Evolutionary conservation across 306 rosid genomes (phyloP), one percentile per base, ranked within the genome.

Genomic region (Glycyrrhiza uralensis): DNA sequence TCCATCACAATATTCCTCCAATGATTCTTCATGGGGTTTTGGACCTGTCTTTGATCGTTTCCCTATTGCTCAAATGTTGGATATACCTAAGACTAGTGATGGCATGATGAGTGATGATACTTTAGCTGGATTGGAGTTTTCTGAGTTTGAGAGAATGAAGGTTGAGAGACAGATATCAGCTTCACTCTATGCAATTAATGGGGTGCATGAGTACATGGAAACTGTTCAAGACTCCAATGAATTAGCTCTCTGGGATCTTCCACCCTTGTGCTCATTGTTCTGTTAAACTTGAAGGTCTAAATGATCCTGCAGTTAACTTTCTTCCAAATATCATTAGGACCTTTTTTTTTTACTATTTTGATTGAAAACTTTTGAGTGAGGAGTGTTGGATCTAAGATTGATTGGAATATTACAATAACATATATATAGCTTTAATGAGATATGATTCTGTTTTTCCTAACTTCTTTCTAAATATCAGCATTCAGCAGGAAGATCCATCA

Each of bases 151-250:
- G 56, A 86, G 96, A 76, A 86, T 93, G 96, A 91, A 83, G 76
- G 88, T 93, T 19, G 98, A 93, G 57, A 91, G 97, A 49, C 98
- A 93, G 65, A 93, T 91, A 44, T 91, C 97, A 30, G 96, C 97
- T 80, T 89, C 96, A 22, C 91, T 91, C 8, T 91, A 91, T 73
- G 98, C 97, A 9, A 85, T 91, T 55, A 93, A 93, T 85, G 98
- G 98, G 47, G 86, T 93, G 63, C 94, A 87, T 4, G 98, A 93
- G 76, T 93, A 89, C 61, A 85, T 91, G 96, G 94, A 93, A 64
- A 81, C 96, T 54, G 85, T 91, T 76, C 89, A 80, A 56, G 94
- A 91, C 45, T 79, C 88, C 6, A 71, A 58, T 63, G 92, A 89
- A n/a, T n/a, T n/a, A 36, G 55, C 88, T 19, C 81, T 91, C 0